Base-by-base conservation (phyloP, 2,329 filamentous ascomycete genomes). In the Pseudogymnoascus sp. region DNA sequence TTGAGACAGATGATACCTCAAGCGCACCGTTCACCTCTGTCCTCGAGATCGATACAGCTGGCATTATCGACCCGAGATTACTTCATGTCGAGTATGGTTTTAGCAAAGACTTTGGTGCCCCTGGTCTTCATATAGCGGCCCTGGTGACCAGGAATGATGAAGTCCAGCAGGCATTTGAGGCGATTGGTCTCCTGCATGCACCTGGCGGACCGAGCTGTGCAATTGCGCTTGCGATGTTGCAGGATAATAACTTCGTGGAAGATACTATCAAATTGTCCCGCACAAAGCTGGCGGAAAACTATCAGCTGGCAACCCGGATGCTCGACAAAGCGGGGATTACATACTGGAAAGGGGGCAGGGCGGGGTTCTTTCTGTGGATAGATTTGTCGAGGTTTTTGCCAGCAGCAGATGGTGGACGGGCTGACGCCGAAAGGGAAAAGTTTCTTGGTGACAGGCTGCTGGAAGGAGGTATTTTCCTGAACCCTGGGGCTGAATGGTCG, bases 341-440 rank as follows among this genome's bases (percentile, higher is more conserved):
- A 3, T 83, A 81, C 67, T 68, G 74, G 1, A 65, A 71, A 1
- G 75, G 74, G 1, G 61, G 75, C n/a, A 85, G 84, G 65, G 83
- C 83, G 0, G 83, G 80, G 0, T 84, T 85, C 67, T 86, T 86
- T 68, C 65, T 86, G 1, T 85, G 79, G 76, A 70, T 83, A 2
- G 77, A 85, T 68, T 68, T 86, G 15, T 77, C 77, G 0, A 75
- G 75, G 0, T 79, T 75, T 63, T 68, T 83, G 37, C 71, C 75
- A 7, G 29, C 68, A 0, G 44, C 60, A 2, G 61, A 42, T 1
- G 66, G 63, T 1, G 65, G 73, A 1, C 63, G 66, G 3, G 64
- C 68, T 11, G 44, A 50, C 4, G 46, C 59, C 53, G 62, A 62
- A 35, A 63, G 59, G 13, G 66, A 67, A 35, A 62, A 44, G 15